These are phyloP conservation scores for Pyrenophora graminea DNA, from an alignment of 2,329 filamentous ascomycete genomes.

Conservation along the genomic window DNA sequence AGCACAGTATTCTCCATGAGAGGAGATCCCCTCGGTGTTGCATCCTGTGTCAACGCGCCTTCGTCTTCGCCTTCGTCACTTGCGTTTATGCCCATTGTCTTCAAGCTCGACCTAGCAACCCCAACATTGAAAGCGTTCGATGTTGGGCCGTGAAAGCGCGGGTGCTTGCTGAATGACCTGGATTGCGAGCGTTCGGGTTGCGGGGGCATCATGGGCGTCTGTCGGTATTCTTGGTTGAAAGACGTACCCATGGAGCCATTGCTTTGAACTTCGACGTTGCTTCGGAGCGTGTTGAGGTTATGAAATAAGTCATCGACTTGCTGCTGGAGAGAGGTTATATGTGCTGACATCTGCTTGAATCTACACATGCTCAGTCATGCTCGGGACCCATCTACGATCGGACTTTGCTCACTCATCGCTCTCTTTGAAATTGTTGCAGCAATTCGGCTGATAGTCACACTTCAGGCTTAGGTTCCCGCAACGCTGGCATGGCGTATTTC, in stretches of 20 bases:
- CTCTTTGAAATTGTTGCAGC: slow-evolving; percentile 84
- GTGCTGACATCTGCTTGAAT: slow-evolving; percentile 77
- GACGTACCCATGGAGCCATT: slow-evolving; percentile 36
- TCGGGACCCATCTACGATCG: background rate
- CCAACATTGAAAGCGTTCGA: slow-evolving; percentile 84
- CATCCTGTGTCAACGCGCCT: slow-evolving; percentile 56
- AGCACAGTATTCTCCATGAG: slow-evolving; percentile 28
- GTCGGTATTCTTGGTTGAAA: slow-evolving; percentile 38
- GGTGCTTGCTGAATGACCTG: slow-evolving; percentile 53
- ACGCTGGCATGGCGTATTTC: slow-evolving; percentile 66
- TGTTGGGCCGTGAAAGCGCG: slow-evolving; percentile 80
- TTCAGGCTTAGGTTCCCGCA: slow-evolving; percentile 68
- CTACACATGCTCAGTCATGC: slow-evolving; percentile 37
- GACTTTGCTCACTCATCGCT: slow-evolving; percentile 63
- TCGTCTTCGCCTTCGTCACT: slow-evolving; percentile 67
- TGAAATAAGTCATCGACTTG: slow-evolving; percentile 80
- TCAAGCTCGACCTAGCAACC: slow-evolving; percentile 82
- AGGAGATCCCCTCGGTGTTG: slow-evolving; percentile 56
- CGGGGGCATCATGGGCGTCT: slow-evolving; percentile 39
- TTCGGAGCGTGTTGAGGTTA: slow-evolving; percentile 69
- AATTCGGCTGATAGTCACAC: slow-evolving; percentile 69
- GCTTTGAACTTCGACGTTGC: slow-evolving; percentile 47
- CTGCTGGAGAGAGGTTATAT: slow-evolving; percentile 76
- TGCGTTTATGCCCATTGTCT: slow-evolving; percentile 83
- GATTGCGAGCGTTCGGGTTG: slow-evolving; percentile 46